Percentiles rank a stretch among this genome's conserved stretches.
These are phyloP conservation scores for Chaetomium fimeti DNA, from an alignment of 495 filamentous ascomycete species.

Conservation along the genomic window DNA sequence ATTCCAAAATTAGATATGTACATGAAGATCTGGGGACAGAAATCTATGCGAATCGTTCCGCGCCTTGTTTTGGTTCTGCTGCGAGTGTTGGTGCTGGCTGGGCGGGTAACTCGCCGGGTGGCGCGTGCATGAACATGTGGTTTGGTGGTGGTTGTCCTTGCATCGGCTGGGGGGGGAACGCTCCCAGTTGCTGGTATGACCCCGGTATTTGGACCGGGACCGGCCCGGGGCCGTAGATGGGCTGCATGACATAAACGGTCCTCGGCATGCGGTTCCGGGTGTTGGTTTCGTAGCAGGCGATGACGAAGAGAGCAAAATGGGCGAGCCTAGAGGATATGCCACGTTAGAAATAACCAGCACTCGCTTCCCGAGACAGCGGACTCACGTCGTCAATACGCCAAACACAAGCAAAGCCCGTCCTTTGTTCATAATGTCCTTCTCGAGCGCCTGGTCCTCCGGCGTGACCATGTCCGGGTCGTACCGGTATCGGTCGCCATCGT, in stretches of 20 bases:
- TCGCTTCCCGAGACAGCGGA: not conserved
- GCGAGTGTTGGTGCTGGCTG: not conserved
- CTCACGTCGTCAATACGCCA: conserved; percentile 8
- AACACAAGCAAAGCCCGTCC: conserved; percentile 4
- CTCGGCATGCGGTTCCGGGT: conserved; percentile 20
- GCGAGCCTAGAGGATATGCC: not conserved
- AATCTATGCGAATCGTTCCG: conserved; percentile 3
- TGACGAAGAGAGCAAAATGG: conserved; percentile 26
- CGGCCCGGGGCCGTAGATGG: conserved; percentile 4
- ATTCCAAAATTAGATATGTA: not conserved
- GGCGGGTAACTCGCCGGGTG: not conserved
- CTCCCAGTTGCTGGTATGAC: conserved; percentile 1
- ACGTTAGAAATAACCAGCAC: not conserved
- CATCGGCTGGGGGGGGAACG: not conserved
- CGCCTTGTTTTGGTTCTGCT: not conserved
- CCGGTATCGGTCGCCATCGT: not conserved
- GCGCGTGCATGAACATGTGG: conserved; percentile 3
- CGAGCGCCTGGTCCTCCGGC: not conserved
- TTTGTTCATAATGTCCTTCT: not conserved
- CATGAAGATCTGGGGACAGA: not conserved
- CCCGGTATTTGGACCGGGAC: not conserved
- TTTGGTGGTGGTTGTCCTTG: not conserved
- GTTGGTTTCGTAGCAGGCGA: conserved; percentile 28
- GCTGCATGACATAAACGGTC: conserved; percentile 21
- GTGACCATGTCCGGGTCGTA: not conserved